Percentiles rank a stretch among this genome's conserved stretches.
phyloP scores from a whole-genome alignment of 2,329 filamentous ascomycete species.

The Xylaria polymorpha region DNA sequence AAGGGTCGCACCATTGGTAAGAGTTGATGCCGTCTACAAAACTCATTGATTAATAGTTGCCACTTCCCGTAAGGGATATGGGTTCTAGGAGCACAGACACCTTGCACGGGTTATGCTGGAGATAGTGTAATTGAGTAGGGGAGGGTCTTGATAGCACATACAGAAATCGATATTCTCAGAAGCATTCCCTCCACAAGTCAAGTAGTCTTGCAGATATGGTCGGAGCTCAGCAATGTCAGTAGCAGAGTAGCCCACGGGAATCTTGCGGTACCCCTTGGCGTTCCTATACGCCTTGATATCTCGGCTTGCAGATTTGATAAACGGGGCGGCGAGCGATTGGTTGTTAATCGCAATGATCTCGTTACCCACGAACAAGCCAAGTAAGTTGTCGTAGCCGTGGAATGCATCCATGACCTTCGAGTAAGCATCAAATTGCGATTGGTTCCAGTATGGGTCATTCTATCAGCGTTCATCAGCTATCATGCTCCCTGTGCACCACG shows the following conservation, averaged over 20 bases:
- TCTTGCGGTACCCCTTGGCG: conserved; percentile 78
- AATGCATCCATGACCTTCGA: conserved; percentile 81
- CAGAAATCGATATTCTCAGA: conserved; percentile 82
- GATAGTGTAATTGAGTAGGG: neutral
- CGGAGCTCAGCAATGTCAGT: conserved; percentile 80
- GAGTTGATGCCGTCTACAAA: conserved; percentile 75
- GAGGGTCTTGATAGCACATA: conserved; percentile 13
- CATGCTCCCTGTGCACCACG: neutral
- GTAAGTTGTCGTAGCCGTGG: conserved; percentile 79
- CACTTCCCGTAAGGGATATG: neutral
- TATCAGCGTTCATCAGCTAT: conserved; percentile 47
- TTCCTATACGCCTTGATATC: conserved; percentile 87
- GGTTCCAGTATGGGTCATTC: conserved; percentile 75
- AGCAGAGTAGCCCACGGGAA: conserved; percentile 88
- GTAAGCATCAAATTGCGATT: conserved; percentile 76
- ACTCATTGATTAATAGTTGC: conserved; percentile 12
- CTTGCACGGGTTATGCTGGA: neutral
- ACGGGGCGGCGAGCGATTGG: conserved; percentile 76
- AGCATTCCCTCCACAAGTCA: conserved; percentile 79
- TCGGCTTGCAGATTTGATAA: conserved; percentile 82
- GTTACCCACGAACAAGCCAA: conserved; percentile 89
- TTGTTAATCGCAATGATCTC: conserved; percentile 78
- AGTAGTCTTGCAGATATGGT: conserved; percentile 74
- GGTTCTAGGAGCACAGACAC: neutral
- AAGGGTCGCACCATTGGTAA: conserved; percentile 80